Evolutionary conservation across 805 yeast genomes (phyloP), one percentile per base, ranked within the genome.

Genomic region (Candida pini): DNA sequence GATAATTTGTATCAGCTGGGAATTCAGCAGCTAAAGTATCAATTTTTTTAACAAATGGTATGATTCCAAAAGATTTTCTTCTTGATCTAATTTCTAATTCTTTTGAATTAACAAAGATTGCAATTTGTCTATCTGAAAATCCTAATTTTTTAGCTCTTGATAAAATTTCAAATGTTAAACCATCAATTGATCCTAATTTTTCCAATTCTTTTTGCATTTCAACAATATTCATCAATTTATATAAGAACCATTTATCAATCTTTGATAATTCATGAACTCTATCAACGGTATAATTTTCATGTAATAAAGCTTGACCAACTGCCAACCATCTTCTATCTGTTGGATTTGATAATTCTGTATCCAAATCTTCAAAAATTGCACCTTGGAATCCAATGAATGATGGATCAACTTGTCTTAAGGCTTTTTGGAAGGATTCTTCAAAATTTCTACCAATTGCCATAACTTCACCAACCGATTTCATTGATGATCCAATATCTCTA

Each of bases 381-480:
- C 96, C 96, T 67, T 88, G 96, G 76, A 88, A 85, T 26, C 97
- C 97, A 53, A 86, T 60, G 45, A 75, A 78, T 3, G 94, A 79
- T 27, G 97, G 96, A 56, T 88, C 97, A 43, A 88, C 86, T 63
- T 89, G 95, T 67, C 98, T 81, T 47, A 90, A 79, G 28, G 97
- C 97, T 71, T 90, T 90, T 69, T 92, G 97, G 73, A 90, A 81
- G 23, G 96, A 83, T 68, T 90, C 98, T 69, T 90, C 98, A 58
- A 90, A 90, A 45, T 80, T 90, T 67, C 98, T 81, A 56, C 98
- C 98, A 56, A 90, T 92, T 30, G 96, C 94, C 98, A 90, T 90
- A 40, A 90, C 98, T 66, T 90, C 98, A 62, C 98, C 98, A 36
- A 90, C 98, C 40, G 97, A 89, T 64, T 90, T 90, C 98, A 90